Evolutionary conservation across 139 green algal species (phyloP).

Genomic region (Chlorella sp.): DNA sequence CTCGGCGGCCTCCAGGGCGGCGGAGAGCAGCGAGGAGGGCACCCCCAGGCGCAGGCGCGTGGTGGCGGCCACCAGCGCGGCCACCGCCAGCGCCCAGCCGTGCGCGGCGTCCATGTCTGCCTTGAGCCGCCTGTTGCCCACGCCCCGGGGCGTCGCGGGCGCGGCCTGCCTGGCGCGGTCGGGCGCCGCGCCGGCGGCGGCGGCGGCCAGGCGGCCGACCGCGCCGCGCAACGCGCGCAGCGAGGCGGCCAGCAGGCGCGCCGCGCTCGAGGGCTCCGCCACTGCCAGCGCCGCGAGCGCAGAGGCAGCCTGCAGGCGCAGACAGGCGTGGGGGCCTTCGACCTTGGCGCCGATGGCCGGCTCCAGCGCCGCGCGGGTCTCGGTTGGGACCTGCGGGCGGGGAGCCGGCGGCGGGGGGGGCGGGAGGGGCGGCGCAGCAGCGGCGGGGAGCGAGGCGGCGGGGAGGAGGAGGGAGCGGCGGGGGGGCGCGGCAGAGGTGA

Average conservation of each 20-base stretch:
- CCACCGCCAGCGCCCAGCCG: slow-evolving; percentile 58
- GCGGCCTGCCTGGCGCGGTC: slow-evolving; percentile 28
- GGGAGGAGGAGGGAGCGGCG: too few species aligned
- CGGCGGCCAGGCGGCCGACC: slow-evolving; percentile 30
- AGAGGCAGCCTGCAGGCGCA: slow-evolving; percentile 63
- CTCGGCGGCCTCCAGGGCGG: slow-evolving; percentile 51
- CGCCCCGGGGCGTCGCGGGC: slow-evolving; percentile 18
- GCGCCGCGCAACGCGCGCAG: slow-evolving; percentile 41
- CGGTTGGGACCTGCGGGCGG: too few species aligned
- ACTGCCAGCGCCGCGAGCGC: slow-evolving; percentile 65
- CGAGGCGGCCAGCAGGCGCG: slow-evolving; percentile 37
- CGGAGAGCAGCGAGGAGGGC: slow-evolving; percentile 50
- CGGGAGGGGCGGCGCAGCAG: too few species aligned
- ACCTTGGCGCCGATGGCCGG: slow-evolving; percentile 51
- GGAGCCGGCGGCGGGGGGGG: too few species aligned
- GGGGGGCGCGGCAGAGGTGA: too few species aligned
- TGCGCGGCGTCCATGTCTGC: slow-evolving; percentile 65
- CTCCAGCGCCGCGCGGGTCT: slow-evolving; percentile 47
- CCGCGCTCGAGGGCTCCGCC: slow-evolving; percentile 58
- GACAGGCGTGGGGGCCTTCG: slow-evolving; percentile 1
- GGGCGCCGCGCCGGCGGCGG: slow-evolving; percentile 21
- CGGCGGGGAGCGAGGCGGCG: too few species aligned
- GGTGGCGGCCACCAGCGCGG: slow-evolving; percentile 64
- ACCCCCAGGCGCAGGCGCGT: slow-evolving; percentile 63
- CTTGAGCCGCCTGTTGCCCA: slow-evolving; percentile 37